A percentile compares a stretch with the other conserved stretches of the same genome.
Evolutionary conservation across 2,329 filamentous ascomycete genomes (phyloP).

Genomic region (Monosporascus ibericus): DNA sequence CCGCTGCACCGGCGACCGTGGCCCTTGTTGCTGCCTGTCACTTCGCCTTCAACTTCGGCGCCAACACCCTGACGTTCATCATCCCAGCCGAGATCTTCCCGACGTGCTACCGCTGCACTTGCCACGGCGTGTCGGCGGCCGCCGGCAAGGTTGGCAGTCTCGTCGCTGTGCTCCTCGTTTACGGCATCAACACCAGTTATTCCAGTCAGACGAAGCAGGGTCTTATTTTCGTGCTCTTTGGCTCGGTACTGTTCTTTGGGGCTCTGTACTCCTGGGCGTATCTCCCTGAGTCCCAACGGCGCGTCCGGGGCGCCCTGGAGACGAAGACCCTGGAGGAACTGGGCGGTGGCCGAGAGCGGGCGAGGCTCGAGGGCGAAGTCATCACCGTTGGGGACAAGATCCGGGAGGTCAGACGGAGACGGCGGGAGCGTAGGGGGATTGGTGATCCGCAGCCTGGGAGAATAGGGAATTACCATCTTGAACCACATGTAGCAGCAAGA

Average conservation of each 20-base stretch:
- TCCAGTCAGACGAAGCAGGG: conserved; percentile 36
- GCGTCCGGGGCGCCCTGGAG: conserved; percentile 32
- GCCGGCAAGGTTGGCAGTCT: conserved; percentile 47
- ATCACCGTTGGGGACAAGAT: conserved; percentile 37
- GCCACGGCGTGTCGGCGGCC: conserved; percentile 56
- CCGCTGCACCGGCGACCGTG: conserved; percentile 30
- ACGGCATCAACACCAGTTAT: conserved; percentile 42
- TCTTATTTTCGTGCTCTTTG: conserved; percentile 45
- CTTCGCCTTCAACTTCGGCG: conserved; percentile 52
- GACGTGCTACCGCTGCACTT: conserved; percentile 56
- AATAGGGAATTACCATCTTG: neutral
- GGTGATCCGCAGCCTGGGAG: conserved; percentile 1
- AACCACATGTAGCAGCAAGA: too few relatives aligned
- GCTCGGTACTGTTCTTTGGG: conserved; percentile 41
- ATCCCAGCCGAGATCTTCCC: conserved; percentile 61
- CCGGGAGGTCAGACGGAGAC: conserved; percentile 4
- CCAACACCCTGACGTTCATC: conserved; percentile 58
- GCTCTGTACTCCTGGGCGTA: conserved; percentile 48
- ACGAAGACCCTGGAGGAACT: conserved; percentile 45
- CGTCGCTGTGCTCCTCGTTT: conserved; percentile 18
- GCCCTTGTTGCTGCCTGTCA: conserved; percentile 46
- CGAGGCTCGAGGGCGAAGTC: conserved; percentile 36
- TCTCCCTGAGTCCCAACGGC: conserved; percentile 41
- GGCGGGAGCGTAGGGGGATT: neutral
- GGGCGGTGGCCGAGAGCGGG: conserved; percentile 41